phyloP scores from a whole-genome alignment of 176 grass and related monocot genomes.

The Musa troglodytarum region DNA sequence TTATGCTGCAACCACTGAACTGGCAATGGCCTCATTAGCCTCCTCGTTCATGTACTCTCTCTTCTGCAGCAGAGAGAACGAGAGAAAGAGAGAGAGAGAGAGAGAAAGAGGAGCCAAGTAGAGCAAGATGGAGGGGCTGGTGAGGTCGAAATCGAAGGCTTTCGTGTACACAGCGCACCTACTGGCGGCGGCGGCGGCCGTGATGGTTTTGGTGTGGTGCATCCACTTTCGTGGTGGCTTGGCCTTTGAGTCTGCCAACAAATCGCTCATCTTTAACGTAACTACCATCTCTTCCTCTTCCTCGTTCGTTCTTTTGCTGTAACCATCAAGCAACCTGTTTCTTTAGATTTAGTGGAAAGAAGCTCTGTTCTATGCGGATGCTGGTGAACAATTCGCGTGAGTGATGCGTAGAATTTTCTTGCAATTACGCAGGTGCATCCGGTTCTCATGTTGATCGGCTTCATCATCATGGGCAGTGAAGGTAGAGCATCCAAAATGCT shows the following conservation, averaged over 20 bases:
- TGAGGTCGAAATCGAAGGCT: constrained; percentile 28
- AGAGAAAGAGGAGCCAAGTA: no score
- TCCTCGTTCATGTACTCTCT: no score
- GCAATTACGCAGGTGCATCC: constrained; percentile 51
- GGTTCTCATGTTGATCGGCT: constrained; percentile 59
- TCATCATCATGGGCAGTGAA: constrained; percentile 61
- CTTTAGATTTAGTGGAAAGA: no score
- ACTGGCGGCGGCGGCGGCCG: constrained; percentile 30
- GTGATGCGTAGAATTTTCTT: not conserved
- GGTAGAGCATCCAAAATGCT: constrained; percentile 14
- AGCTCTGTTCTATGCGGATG: no score
- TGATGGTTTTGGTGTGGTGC: constrained; percentile 74
- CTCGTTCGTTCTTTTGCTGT: not conserved
- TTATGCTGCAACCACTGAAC: no score
- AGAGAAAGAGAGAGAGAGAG: no score
- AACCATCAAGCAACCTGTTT: not conserved
- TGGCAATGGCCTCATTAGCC: no score
- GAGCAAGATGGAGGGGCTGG: not conserved
- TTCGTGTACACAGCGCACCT: constrained; percentile 34
- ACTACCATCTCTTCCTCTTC: not conserved
- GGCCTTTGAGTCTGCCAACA: constrained; percentile 37
- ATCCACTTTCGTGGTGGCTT: constrained; percentile 66
- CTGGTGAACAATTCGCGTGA: no score
- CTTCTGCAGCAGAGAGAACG: no score
- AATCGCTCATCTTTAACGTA: constrained; percentile 73